phyloP scores from a whole-genome alignment of 306 rosid species.

The Corylus heterophylla region DNA sequence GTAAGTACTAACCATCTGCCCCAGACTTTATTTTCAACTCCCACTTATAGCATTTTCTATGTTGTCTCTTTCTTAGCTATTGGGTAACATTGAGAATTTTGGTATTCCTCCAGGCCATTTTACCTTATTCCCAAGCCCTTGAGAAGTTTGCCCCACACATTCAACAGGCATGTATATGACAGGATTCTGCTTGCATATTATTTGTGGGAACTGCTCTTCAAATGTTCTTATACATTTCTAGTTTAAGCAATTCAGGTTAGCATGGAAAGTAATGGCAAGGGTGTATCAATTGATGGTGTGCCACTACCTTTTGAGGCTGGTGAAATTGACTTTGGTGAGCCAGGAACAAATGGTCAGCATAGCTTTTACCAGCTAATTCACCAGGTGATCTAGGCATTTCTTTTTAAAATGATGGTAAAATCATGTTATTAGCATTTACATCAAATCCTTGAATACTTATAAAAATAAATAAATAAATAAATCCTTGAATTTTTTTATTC shows the following conservation, averaged over 20 bases:
- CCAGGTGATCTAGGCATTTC: slow-evolving; percentile 58
- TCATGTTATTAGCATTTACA: background rate
- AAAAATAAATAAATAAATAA: background rate
- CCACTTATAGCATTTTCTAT: background rate
- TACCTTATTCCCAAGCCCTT: slow-evolving; percentile 95
- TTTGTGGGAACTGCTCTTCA: slow-evolving; percentile 13
- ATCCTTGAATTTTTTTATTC: background rate
- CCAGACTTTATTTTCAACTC: background rate
- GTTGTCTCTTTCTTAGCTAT: slow-evolving; percentile 13
- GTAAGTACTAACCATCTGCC: slow-evolving; percentile 48
- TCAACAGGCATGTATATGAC: slow-evolving; percentile 67
- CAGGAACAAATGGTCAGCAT: slow-evolving; percentile 98
- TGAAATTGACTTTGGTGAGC: slow-evolving; percentile 98
- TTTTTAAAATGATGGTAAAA: background rate
- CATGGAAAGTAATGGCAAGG: slow-evolving; percentile 99
- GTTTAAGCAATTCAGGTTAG: slow-evolving; percentile 63
- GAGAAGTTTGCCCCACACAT: slow-evolving; percentile 97
- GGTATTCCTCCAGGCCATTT: slow-evolving; percentile 63
- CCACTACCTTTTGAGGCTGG: slow-evolving; percentile 90
- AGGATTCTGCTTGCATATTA: slow-evolving; percentile 17
- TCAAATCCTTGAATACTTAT: background rate
- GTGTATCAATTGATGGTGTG: slow-evolving; percentile 91
- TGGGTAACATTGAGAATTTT: slow-evolving; percentile 25
- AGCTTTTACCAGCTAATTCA: slow-evolving; percentile 99
- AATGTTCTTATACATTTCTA: slow-evolving; percentile 22